Evolutionary conservation across 1,284 basidiomycete genomes (phyloP).

Genomic region (Salmacisia buchloeana): DNA sequence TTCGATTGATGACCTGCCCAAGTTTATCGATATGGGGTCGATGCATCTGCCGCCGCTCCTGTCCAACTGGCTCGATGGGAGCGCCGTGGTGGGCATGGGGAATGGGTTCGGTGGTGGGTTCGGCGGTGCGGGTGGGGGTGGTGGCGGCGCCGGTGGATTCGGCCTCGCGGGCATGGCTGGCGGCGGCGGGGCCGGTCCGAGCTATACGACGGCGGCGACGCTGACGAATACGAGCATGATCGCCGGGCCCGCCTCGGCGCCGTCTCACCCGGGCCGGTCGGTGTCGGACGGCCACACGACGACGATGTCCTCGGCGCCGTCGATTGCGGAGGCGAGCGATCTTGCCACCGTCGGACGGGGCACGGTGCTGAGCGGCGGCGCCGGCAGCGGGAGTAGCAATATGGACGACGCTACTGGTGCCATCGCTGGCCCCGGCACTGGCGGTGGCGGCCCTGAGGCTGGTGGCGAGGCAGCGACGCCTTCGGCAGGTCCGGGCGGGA

Average conservation of each 20-base stretch:
- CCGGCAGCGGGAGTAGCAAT: not conserved
- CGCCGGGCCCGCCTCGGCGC: not conserved
- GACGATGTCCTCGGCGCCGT: conserved; percentile 2
- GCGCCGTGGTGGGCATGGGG: not conserved
- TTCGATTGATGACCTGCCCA: conserved; percentile 4
- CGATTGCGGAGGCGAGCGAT: not conserved
- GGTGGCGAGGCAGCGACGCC: too few species aligned
- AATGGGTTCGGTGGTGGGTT: not conserved
- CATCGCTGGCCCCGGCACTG: too few species aligned
- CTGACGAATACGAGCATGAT: not conserved
- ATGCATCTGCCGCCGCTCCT: not conserved
- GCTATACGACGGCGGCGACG: not conserved
- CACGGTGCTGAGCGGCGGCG: not conserved
- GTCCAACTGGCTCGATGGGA: conserved; percentile 7
- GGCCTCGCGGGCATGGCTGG: too few species aligned
- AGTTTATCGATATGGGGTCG: conserved; percentile 8
- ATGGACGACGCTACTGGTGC: not conserved
- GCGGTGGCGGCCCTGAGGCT: too few species aligned
- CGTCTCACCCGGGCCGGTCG: not conserved
- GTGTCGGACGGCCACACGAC: not conserved
- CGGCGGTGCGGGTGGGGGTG: too few species aligned
- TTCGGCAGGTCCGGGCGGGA: too few species aligned
- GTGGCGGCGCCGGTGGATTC: too few species aligned
- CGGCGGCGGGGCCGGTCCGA: not conserved
- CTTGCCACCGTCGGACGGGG: too few species aligned